Percentiles rank a stretch among this genome's conserved stretches.
phyloP scores from a whole-genome alignment of 2,329 filamentous ascomycete genomes.

The Phialocephala sp. region DNA sequence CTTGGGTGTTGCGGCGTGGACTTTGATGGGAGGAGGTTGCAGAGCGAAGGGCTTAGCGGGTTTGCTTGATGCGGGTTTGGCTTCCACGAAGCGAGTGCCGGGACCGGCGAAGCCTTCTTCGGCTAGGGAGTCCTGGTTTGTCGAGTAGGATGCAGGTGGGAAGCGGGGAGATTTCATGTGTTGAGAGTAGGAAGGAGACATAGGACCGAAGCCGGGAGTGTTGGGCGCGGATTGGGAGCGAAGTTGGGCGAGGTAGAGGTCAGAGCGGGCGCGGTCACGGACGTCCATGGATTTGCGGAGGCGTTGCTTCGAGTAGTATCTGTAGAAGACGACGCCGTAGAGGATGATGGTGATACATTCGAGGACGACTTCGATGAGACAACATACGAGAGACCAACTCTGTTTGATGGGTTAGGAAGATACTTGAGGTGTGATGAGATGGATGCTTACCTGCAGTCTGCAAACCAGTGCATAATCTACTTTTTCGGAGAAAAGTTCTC shows the following conservation, averaged over 20 bases:
- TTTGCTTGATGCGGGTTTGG: constrained; percentile 65
- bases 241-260: constrained; percentile 90
- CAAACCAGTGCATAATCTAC: constrained; percentile 91
- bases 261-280: constrained; percentile 90
- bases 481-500: constrained; percentile 77
- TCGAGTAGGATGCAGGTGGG: constrained; percentile 60
- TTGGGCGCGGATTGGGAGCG: constrained; percentile 90
- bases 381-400: constrained; percentile 96
- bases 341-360: constrained; percentile 90
- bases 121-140: constrained; percentile 53
- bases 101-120: constrained; percentile 52
- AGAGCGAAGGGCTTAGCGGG: constrained; percentile 76
- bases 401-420: constrained; percentile 46
- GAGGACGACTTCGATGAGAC: constrained; percentile 94
- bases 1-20: constrained; percentile 79
- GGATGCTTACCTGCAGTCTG: constrained; percentile 72
- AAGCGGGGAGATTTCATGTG: constrained; percentile 58
- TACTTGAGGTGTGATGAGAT: not conserved
- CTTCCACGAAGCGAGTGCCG: constrained; percentile 59
- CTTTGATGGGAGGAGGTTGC: constrained; percentile 80
- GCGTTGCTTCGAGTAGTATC: constrained; percentile 94
- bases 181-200: constrained; percentile 59
- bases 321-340: constrained; percentile 95
- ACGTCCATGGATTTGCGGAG: constrained; percentile 96
- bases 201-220: constrained; percentile 85